Percentiles rank a stretch among this genome's conserved stretches.
These are phyloP conservation scores for Lachancea thermotolerans DNA, from an alignment of 805 yeast species.

Conservation along the genomic window DNA sequence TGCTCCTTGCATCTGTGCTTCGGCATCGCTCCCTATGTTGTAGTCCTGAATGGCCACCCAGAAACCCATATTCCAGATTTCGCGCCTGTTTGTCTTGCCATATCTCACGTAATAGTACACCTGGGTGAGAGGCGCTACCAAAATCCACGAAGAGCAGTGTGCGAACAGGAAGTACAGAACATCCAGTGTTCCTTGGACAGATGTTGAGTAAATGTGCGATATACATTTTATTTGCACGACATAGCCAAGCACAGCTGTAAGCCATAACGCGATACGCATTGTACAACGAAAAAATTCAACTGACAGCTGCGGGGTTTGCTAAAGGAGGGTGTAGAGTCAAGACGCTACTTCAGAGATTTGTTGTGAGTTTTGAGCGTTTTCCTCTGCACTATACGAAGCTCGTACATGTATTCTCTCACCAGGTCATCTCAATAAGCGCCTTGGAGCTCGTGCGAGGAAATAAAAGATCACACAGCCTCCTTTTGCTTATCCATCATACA, in stretches of 20 bases:
- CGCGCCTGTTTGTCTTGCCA: neutral
- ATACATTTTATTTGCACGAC: constrained; percentile 26
- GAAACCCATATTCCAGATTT: neutral
- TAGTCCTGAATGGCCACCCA: neutral
- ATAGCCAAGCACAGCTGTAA: constrained; percentile 22
- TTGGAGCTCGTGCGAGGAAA: neutral
- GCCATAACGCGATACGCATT: constrained; percentile 15
- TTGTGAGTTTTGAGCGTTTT: too few relatives aligned
- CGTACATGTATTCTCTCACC: too few relatives aligned
- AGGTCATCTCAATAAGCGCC: neutral
- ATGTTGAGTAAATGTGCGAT: constrained; percentile 16
- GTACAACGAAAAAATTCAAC: neutral
- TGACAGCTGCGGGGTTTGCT: too few relatives aligned
- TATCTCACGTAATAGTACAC: neutral
- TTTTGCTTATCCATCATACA: neutral
- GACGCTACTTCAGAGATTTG: too few relatives aligned
- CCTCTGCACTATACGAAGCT: too few relatives aligned
- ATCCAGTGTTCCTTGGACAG: neutral
- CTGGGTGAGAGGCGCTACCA: constrained; percentile 4
- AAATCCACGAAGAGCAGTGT: constrained; percentile 6
- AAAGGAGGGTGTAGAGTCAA: too few relatives aligned
- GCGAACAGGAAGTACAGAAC: constrained; percentile 3
- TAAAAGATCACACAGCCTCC: neutral
- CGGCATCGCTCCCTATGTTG: neutral
- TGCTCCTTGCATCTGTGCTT: neutral